Conservation (phyloP, 2,329 filamentous ascomycete species). For the Ophiocordyceps sinensis region DNA sequence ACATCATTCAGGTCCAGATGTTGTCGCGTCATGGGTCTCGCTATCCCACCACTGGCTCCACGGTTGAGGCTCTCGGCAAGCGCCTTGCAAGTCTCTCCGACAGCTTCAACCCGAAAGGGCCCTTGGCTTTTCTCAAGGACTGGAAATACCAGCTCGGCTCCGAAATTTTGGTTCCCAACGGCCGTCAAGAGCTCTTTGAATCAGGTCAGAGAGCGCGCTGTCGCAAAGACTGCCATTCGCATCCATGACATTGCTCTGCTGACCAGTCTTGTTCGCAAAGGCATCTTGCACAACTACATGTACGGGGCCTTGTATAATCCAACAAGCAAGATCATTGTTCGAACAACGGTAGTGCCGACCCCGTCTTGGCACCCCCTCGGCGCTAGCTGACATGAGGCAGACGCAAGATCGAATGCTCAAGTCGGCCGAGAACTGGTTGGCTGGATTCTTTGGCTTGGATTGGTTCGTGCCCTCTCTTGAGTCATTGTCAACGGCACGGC, state of each 20-base stretch:
- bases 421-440: constrained; percentile 63
- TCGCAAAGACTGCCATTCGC: too few species aligned
- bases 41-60: constrained; percentile 51
- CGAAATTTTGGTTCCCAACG: constrained; percentile 59
- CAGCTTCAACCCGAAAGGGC: constrained; percentile 40
- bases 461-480: constrained; percentile 29
- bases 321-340: constrained; percentile 55
- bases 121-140: constrained; percentile 49
- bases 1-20: constrained; percentile 58
- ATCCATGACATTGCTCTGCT: background rate
- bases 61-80: constrained; percentile 38
- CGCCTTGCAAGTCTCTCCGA: constrained; percentile 40
- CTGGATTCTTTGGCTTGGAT: constrained; percentile 63
- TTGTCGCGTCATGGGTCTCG: constrained; percentile 59
- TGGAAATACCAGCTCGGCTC: constrained; percentile 57
- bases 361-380: background rate
- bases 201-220: constrained; percentile 24
- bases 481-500: background rate
- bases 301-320: constrained; percentile 60
- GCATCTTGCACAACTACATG: constrained; percentile 57
- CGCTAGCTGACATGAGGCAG: constrained; percentile 12
- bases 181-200: constrained; percentile 59
- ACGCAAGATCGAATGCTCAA: constrained; percentile 68
- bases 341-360: constrained; percentile 40
- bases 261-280: constrained; percentile 14